phyloP scores from a whole-genome alignment of 2,329 filamentous ascomycete species.

The Paracamarosporium sp. region DNA sequence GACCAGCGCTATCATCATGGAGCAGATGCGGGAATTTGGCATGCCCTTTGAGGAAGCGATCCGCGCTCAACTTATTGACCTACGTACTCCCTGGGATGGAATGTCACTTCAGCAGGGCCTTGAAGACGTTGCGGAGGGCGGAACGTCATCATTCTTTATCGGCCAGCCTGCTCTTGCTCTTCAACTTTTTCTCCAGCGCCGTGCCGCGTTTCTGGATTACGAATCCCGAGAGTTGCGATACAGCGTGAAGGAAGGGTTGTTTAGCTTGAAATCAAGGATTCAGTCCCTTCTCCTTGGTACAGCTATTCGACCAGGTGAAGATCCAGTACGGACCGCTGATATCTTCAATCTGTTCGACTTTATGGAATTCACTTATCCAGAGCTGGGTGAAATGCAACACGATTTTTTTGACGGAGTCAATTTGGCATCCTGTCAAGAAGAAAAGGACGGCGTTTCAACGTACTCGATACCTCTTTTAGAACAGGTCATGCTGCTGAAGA shows the following conservation, averaged over 20 bases:
- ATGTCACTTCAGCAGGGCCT: conserved; percentile 59
- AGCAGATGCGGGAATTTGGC: conserved; percentile 79
- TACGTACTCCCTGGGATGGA: conserved; percentile 77
- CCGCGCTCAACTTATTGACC: conserved; percentile 73
- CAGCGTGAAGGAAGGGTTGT: conserved; percentile 73
- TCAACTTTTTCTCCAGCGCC: conserved; percentile 77
- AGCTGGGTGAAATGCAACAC: conserved; percentile 59
- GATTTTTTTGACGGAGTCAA: conserved; percentile 71
- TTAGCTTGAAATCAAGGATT: conserved; percentile 55
- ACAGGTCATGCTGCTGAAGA: conserved; percentile 75
- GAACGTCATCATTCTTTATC: conserved; percentile 68
- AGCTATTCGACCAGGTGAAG: conserved; percentile 70
- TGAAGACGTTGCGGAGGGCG: conserved; percentile 24
- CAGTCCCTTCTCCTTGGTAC: conserved; percentile 77
- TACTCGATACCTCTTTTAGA: conserved; percentile 75
- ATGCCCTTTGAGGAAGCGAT: conserved; percentile 80
- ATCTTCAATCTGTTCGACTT: conserved; percentile 96
- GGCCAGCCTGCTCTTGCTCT: conserved; percentile 72
- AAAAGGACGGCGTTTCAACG: conserved; percentile 62
- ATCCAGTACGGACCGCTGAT: conserved; percentile 71
- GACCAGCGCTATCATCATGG: conserved; percentile 75
- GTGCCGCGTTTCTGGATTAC: conserved; percentile 83
- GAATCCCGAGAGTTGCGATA: conserved; percentile 83
- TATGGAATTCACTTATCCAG: conserved; percentile 67
- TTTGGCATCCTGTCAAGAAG: conserved; percentile 66